Percentiles rank a stretch among this genome's conserved stretches.
Conservation (phyloP, 2,329 filamentous ascomycete species). For the Paecilomyces sp. region DNA sequence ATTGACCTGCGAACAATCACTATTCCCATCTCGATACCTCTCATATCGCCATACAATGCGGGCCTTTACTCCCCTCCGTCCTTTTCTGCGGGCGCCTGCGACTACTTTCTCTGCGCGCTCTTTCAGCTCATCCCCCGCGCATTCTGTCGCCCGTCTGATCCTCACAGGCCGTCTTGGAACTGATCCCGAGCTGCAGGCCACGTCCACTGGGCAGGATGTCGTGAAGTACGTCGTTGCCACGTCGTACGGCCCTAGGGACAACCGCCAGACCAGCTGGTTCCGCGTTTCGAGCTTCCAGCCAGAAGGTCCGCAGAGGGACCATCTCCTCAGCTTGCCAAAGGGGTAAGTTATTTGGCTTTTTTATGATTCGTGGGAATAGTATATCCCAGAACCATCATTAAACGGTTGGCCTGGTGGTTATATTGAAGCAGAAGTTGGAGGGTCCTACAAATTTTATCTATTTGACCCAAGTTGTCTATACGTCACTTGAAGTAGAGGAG, state of each 20-base stretch:
- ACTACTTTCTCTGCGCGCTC: constrained; percentile 48
- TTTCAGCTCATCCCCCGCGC: constrained; percentile 62
- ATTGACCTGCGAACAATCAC: background rate
- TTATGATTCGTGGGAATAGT: background rate
- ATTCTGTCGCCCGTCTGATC: constrained; percentile 69
- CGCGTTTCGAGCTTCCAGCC: constrained; percentile 63
- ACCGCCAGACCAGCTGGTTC: constrained; percentile 80
- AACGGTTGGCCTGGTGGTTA: background rate
- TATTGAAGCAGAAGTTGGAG: background rate
- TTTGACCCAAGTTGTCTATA: background rate
- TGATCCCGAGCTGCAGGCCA: constrained; percentile 66
- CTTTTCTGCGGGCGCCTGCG: constrained; percentile 40
- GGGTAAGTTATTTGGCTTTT: constrained; percentile 57
- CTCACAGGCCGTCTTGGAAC: constrained; percentile 79
- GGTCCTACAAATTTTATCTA: background rate
- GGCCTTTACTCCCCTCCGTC: constrained; percentile 47
- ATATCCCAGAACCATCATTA: background rate
- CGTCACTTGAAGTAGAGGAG: background rate
- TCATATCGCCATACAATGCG: constrained; percentile 17
- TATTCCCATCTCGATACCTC: background rate
- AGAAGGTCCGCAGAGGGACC: constrained; percentile 63
- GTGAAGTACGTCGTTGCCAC: constrained; percentile 72
- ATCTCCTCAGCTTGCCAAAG: constrained; percentile 67
- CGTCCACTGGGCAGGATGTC: constrained; percentile 64
- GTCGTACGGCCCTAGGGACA: constrained; percentile 58